Base-by-base conservation (phyloP, 768 basidiomycete genomes). In the Paxillus ammoniavirescens region DNA sequence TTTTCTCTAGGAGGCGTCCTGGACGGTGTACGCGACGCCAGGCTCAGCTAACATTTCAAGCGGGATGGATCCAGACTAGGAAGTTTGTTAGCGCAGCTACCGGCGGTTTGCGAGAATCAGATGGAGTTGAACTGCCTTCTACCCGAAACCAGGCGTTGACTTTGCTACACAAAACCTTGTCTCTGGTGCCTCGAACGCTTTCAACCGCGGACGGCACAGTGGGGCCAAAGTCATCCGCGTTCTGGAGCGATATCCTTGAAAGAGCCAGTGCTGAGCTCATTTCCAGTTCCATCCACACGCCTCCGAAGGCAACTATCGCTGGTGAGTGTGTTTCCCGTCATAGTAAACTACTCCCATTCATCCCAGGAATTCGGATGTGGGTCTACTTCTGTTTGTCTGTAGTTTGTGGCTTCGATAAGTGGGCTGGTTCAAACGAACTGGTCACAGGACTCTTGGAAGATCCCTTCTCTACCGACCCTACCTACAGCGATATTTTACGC, bases 381-480 rank as follows among this genome's bases (percentile, higher is more conserved):
- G 37, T 15, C 38, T 17, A 23, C 48, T 42, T 15, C 40, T 41
- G n/a, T 23, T 9, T 14, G 15, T n/a, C 41, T 47, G 6, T 54
- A 89, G 89, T 91, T 12, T 81, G 76, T 61, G 79, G 82, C 12
- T 60, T 79, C 47, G 82, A 85, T 65, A 68, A 80, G 60, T 77
- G 73, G 65, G 77, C 85, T 17, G 75, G 74, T 36, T 74, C 82
- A 7, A 71, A 72, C 36, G 82, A 86, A 30, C 69, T 92, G 4
- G 80, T 91, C 17, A 82, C 83, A 5, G 87, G 88, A 7, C 74
- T 92, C 35, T 72, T 92, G 14, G 80, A 85, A 42, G 83, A 91
- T 50, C 89, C 89, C 13, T 79, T 92, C 58, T 73, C 76, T 2
- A 80, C 82, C n/a, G 78, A 82, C 56, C 54, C 72, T 23, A 61